phyloP scores from a whole-genome alignment of 257 asterid species.

The Marsdenia floribunda region DNA sequence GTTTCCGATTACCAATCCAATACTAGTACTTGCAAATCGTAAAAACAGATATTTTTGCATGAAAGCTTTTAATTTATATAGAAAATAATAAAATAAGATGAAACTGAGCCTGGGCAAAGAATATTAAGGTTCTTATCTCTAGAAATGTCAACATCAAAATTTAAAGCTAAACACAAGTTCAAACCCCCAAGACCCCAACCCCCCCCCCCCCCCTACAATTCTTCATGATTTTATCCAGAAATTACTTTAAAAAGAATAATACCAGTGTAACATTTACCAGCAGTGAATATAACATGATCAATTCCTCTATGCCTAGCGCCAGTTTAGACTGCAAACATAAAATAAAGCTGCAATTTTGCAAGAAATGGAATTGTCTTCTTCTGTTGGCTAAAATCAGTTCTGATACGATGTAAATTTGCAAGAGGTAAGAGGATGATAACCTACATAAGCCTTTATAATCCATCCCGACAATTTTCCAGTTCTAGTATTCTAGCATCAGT shows the following conservation, averaged over 20 bases:
- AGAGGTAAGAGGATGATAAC: neutral
- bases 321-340: neutral
- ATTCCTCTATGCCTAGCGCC: neutral
- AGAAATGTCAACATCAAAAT: neutral
- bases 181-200: no score
- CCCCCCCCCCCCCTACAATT: neutral
- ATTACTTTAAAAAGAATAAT: neutral
- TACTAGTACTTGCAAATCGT: neutral
- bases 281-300: neutral
- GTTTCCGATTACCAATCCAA: neutral
- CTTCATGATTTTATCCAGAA: neutral
- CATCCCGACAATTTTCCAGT: neutral
- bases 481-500: neutral
- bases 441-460: slow-evolving; percentile 1
- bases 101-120: neutral
- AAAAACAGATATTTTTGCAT: neutral
- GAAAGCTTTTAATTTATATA: neutral
- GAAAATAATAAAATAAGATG: neutral
- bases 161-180: neutral
- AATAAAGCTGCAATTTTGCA: neutral
- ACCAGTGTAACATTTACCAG: neutral
- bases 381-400: neutral
- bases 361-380: neutral
- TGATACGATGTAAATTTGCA: neutral
- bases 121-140: neutral